Conservation (phyloP, 768 basidiomycete genomes). For the Coprinopsis cinerea region DNA sequence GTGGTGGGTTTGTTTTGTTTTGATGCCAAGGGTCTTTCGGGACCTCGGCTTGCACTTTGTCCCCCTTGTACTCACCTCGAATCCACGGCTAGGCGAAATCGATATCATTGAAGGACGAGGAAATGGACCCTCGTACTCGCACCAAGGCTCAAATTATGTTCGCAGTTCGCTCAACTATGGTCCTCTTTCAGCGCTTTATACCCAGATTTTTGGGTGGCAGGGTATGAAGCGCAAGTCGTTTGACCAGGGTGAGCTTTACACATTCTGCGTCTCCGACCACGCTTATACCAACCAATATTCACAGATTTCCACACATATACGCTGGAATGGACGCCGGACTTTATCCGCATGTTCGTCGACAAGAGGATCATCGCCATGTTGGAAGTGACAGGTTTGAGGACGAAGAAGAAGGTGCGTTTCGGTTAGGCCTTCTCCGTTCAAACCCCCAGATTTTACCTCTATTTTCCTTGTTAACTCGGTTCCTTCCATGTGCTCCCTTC, state of each 20-base stretch:
- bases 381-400: conserved; percentile 40
- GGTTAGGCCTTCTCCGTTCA: no score
- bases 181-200: conserved; percentile 35
- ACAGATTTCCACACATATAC: conserved; percentile 65
- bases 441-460: no score
- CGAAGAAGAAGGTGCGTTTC: conserved; percentile 31
- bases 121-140: conserved; percentile 46
- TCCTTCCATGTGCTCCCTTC: no score
- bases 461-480: no score
- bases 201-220: conserved; percentile 62
- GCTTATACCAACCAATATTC: conserved; percentile 38
- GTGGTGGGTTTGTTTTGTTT: conserved; percentile 21
- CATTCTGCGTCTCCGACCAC: conserved; percentile 23
- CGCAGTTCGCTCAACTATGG: conserved; percentile 69
- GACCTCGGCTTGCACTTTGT: neutral
- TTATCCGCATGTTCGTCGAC: conserved; percentile 75
- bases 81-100: conserved; percentile 27
- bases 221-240: conserved; percentile 36
- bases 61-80: neutral
- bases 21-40: neutral
- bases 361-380: conserved; percentile 59
- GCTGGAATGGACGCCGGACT: conserved; percentile 71
- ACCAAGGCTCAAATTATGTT: conserved; percentile 54
- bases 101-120: conserved; percentile 59
- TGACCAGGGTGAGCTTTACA: conserved; percentile 19